A percentile compares a stretch with the other conserved stretches of the same genome.
Evolutionary conservation across 345 rosid genomes (phyloP).

Genomic region (Ailanthus altissimus): DNA sequence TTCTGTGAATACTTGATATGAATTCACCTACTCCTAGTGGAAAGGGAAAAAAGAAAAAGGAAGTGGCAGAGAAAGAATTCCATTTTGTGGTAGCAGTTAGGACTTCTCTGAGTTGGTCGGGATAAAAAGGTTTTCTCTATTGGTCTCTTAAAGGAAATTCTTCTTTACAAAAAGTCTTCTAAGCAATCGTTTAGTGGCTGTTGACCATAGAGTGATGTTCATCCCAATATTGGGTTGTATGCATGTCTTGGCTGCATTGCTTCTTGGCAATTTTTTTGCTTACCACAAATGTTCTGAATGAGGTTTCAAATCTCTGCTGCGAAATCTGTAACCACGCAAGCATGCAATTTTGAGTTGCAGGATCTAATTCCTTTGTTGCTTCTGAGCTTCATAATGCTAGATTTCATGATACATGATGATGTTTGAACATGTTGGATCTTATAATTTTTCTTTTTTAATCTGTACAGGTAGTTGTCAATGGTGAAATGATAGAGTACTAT

Average conservation of each 20-base stretch:
- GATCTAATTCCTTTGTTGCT: neutral
- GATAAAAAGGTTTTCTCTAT: neutral
- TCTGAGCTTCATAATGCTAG: neutral
- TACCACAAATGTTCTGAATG: neutral
- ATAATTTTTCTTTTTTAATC: slow-evolving; percentile 4
- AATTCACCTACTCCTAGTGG: neutral
- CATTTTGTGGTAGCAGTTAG: neutral
- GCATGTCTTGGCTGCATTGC: neutral
- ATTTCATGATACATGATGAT: neutral
- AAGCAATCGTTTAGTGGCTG: neutral
- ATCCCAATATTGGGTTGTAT: neutral
- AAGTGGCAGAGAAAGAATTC: neutral
- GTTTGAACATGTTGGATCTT: slow-evolving; percentile 7
- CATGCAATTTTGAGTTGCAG: neutral
- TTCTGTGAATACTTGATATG: neutral
- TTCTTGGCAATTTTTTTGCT: neutral
- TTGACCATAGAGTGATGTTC: neutral
- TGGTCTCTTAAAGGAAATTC: neutral
- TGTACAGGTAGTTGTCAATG: slow-evolving; percentile 80
- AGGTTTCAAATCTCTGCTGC: neutral
- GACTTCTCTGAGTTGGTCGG: neutral
- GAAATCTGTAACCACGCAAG: neutral
- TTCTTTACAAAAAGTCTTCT: neutral
- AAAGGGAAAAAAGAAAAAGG: neutral
- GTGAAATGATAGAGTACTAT: slow-evolving; percentile 94